A percentile compares a stretch with the other conserved stretches of the same genome.
These are phyloP conservation scores for Daedalea quercina DNA, from an alignment of 768 basidiomycete genomes.

Conservation along the genomic window DNA sequence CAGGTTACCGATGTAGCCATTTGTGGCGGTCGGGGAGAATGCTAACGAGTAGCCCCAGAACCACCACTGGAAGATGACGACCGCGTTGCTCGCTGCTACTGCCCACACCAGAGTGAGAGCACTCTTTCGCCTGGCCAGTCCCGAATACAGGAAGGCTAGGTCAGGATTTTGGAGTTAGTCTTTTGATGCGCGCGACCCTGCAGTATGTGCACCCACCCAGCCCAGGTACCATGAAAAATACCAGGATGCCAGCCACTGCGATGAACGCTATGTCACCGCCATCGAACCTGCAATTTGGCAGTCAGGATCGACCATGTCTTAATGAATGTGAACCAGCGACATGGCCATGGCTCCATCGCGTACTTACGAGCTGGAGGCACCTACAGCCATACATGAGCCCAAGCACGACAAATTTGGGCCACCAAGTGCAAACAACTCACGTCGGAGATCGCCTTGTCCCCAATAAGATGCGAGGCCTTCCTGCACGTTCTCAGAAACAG, in stretches of 20 bases:
- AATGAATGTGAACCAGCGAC: no score
- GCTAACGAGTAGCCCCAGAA: conserved; percentile 81
- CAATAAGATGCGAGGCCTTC: no score
- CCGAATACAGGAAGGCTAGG: conserved; percentile 67
- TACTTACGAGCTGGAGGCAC: no score
- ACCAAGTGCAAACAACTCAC: no score
- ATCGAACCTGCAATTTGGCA: conserved; percentile 44
- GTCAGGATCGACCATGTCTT: no score
- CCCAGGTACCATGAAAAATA: conserved; percentile 73
- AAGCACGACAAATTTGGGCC: no score
- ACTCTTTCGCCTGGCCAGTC: conserved; percentile 63
- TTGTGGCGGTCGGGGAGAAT: conserved; percentile 71
- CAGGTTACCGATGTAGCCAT: conserved; percentile 77
- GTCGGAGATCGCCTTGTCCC: no score
- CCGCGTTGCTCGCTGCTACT: conserved; percentile 64
- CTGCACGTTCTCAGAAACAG: no score
- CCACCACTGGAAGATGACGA: conserved; percentile 79
- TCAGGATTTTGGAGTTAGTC: conserved; percentile 4
- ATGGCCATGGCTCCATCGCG: no score
- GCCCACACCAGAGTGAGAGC: conserved; percentile 73
- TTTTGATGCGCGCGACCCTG: conserved; percentile 2
- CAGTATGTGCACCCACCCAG: conserved; percentile 39
- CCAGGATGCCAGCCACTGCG: conserved; percentile 60
- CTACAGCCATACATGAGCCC: no score
- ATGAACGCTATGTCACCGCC: conserved; percentile 70